Base-by-base conservation (phyloP, 2,329 filamentous ascomycete genomes). In the Arthroderma sp. region DNA sequence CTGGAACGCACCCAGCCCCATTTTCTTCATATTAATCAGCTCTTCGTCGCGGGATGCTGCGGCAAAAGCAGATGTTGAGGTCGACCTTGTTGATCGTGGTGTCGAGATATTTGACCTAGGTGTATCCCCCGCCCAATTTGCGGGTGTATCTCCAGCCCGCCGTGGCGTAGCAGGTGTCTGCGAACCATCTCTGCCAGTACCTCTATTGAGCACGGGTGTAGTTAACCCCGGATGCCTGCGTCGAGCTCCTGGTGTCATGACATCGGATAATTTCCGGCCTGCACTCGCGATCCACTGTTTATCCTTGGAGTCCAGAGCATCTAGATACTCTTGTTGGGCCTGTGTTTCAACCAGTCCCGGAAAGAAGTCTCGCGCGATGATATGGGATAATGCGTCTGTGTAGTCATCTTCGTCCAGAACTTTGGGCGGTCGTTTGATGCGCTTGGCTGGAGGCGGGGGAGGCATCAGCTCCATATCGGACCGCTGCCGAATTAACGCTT, bases 291-390 rank as follows among this genome's bases (percentile, higher is more conserved):
- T 95, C 89, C 91, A 96, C 53, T 77, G 74, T 42, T 75, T 69
- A 63, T 98, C 81, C 47, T 82, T 82, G 10, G 88, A 94, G 6
- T 94, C 87, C 6, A 96, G 67, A 0, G 91, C 91, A 57, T 93
- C 82, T 29, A 98, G 71, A 54, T 95, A 96, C 56, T 98, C 91
- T 60, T 87, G 81, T 61, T 95, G 87, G 0, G 82, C 82, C 55
- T 94, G 80, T 9, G 80, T 81, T 61, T 96, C 87, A 4, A 88
- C 69, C 0, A 98, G 72, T 0, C 89, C 91, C 0, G 91, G 91
- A 57, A 96, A 98, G 70, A 94, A 98, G 70, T 98, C 91, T 52
- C 91, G 80, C 6, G 86, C 86, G 51, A 98, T 94, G 59, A 98
- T 96, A 54, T 91, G 82, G 0, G 88, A 94, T 29, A 98, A 72